Conservation (phyloP, 495 filamentous ascomycete species). For the Evernia prunastri region DNA sequence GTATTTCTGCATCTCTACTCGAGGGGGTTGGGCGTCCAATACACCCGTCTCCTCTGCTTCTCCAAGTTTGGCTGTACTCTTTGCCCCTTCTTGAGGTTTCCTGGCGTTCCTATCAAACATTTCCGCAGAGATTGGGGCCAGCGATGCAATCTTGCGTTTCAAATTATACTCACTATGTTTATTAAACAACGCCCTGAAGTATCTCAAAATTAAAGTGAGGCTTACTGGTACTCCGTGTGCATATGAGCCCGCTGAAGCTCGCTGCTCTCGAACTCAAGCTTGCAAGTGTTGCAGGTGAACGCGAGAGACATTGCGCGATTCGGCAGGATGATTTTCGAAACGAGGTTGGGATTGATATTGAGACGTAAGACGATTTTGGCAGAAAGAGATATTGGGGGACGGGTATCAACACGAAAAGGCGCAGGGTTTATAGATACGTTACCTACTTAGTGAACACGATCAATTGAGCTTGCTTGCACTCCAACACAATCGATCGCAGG, state of each 20-base stretch:
- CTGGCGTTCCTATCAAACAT: conserved; percentile 88
- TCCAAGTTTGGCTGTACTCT: not conserved
- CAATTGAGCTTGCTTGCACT: too few species aligned
- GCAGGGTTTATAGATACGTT: too few species aligned
- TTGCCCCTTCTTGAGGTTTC: not conserved
- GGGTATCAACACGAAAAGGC: not conserved
- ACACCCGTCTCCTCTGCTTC: not conserved
- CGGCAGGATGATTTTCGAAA: not conserved
- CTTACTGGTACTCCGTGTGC: conserved; percentile 97
- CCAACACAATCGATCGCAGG: too few species aligned
- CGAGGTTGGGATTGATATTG: not conserved
- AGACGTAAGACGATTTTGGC: not conserved
- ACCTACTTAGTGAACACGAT: too few species aligned
- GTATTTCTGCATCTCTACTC: not conserved
- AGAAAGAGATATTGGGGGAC: not conserved
- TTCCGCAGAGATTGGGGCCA: conserved; percentile 87
- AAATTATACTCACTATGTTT: conserved; percentile 80
- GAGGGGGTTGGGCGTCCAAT: too few species aligned
- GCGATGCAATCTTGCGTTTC: conserved; percentile 84
- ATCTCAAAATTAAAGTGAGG: not conserved
- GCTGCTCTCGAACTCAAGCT: conserved; percentile 86
- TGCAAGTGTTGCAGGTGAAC: conserved; percentile 95
- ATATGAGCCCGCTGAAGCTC: conserved; percentile 90
- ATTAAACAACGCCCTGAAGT: not conserved
- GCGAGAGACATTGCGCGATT: conserved; percentile 54